Evolutionary conservation across 2,329 filamentous ascomycete genomes (phyloP), one percentile per base, ranked within the genome.

Genomic region (Bertia moriformis): DNA sequence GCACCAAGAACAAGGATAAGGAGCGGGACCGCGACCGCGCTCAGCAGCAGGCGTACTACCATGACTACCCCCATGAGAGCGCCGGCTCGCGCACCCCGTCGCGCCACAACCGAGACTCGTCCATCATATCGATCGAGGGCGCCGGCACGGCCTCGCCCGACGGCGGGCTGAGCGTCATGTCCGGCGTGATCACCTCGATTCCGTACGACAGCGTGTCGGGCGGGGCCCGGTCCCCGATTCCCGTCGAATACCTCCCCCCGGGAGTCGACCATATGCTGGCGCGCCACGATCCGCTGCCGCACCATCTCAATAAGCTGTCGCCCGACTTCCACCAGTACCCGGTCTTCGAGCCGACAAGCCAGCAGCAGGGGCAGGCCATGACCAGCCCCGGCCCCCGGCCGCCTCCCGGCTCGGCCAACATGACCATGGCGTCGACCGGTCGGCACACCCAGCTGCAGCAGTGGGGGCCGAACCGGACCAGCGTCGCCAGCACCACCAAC

Each of bases 281-380:
- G 41, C 71, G 77, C 48, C 76, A 77, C 54, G 83, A 91, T 41
- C 82, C 82, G 42, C 68, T 83, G 42, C 84, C 87, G 19, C 83
- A 91, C 57, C 85, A 93, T 51, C 62, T 93, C 40, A 88, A 86
- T 57, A 88, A 86, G 60, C 69, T 67, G 46, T 74, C 74, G 38
- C 64, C 65, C 48, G 88, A 95, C 58, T 94, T 78, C 54, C 86
- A 94, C 61, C 89, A 94, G 53, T 94, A 95, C 56, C 86, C 87
- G 32, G 71, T 71, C 39, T 76, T 83, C 55, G 78, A 81, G 47
- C 63, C 73, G 19, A 59, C 69, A 38, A 54, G 62, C 29, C 53
- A 63, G 40, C 59, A 65, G 32, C 59, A 62, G 43, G 61, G 65
- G 42, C 66, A 65, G 38, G 65, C 64, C 42, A 65, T 71, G 29